A percentile compares a stretch with the other conserved stretches of the same genome.
phyloP scores from a whole-genome alignment of 139 green algal species.

The Tetradesmus obliquus region DNA sequence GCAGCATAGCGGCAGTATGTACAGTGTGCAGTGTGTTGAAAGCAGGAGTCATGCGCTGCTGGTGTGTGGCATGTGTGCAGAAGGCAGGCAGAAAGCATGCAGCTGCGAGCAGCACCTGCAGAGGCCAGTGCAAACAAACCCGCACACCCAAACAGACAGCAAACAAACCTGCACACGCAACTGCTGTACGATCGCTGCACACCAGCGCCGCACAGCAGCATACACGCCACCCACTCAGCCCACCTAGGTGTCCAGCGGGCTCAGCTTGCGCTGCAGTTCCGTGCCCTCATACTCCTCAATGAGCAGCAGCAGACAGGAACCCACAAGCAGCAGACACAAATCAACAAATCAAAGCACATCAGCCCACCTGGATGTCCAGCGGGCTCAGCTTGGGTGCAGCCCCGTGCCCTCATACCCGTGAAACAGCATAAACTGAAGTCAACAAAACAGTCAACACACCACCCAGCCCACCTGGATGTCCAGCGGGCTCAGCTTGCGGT shows the following conservation, averaged over 20 bases:
- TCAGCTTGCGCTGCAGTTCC: conserved; percentile 64
- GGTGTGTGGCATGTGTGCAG: not conserved
- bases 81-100: not conserved
- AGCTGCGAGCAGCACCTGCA: not conserved
- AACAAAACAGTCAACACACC: not conserved
- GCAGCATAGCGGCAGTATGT: not conserved
- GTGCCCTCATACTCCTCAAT: conserved; percentile 67
- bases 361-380: conserved; percentile 63
- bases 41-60: not conserved
- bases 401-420: conserved; percentile 68
- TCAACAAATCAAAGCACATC: not conserved
- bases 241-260: conserved; percentile 64
- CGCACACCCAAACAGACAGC: too few species aligned
- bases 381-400: conserved; percentile 57
- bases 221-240: not conserved
- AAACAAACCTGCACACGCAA: too few species aligned
- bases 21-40: not conserved
- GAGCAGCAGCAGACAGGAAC: not conserved
- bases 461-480: conserved; percentile 63
- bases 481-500: conserved; percentile 62
- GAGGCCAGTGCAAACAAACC: too few species aligned
- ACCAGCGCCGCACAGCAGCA: not conserved
- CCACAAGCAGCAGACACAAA: not conserved
- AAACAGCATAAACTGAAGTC: not conserved
- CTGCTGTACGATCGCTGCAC: not conserved